phyloP scores from a whole-genome alignment of 2,329 filamentous ascomycete genomes.

The Colletotrichum limetticola region DNA sequence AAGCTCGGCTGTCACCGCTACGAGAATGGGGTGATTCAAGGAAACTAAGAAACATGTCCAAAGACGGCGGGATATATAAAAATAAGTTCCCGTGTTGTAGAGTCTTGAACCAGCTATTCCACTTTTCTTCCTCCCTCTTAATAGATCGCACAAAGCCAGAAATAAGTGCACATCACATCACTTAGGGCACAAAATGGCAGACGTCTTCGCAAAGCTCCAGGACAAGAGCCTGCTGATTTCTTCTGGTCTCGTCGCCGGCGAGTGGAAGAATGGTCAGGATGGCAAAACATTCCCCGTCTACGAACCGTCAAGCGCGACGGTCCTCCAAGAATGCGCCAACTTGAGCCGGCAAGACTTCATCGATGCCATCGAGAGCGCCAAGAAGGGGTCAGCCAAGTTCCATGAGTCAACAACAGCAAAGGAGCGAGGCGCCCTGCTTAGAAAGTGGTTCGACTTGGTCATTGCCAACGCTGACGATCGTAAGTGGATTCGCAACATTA shows the following conservation, averaged over 20 bases:
- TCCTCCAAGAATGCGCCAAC: constrained; percentile 61
- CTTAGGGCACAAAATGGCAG: background rate
- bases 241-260: constrained; percentile 50
- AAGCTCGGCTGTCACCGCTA: constrained; percentile 13
- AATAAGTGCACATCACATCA: background rate
- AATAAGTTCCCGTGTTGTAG: background rate
- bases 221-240: constrained; percentile 11
- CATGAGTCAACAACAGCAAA: constrained; percentile 51
- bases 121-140: too few species aligned
- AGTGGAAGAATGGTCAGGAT: constrained; percentile 56
- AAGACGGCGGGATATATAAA: background rate
- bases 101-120: too few species aligned
- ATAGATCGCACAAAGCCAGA: background rate
- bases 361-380: constrained; percentile 50
- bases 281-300: constrained; percentile 61
- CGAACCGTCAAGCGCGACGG: constrained; percentile 62
- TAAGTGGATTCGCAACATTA: background rate
- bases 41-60: background rate
- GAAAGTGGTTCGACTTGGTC: constrained; percentile 50
- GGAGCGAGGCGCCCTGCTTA: constrained; percentile 46
- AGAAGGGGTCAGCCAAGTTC: constrained; percentile 47
- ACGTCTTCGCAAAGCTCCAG: constrained; percentile 10
- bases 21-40: constrained; percentile 9
- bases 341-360: constrained; percentile 43
- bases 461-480: constrained; percentile 45